Percentiles rank a stretch among this genome's conserved stretches.
Conservation (phyloP, 352 stramenopile genomes). For the Pythium aristosporum region DNA sequence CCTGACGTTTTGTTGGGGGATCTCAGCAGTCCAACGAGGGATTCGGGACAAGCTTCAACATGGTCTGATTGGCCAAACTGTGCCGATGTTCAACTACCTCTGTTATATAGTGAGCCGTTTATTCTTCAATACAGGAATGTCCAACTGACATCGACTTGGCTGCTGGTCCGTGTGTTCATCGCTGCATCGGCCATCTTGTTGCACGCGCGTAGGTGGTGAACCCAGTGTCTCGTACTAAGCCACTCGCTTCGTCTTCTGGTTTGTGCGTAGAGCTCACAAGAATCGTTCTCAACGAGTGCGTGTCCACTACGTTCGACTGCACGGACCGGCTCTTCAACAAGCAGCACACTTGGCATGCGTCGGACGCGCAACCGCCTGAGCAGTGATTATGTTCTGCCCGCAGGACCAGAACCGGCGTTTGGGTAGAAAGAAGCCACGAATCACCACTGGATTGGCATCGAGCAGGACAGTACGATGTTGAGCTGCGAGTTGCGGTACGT, state of each 20-base stretch:
- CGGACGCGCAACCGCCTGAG: constrained; percentile 53
- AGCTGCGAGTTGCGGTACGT: constrained; percentile 39
- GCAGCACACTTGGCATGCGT: constrained; percentile 57
- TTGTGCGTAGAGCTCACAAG: constrained; percentile 40
- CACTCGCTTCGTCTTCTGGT: constrained; percentile 26
- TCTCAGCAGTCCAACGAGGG: background rate
- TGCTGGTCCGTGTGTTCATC: background rate
- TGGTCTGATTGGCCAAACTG: constrained; percentile 26
- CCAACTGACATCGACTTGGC: background rate
- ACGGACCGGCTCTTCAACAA: constrained; percentile 47
- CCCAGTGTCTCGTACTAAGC: too few relatives aligned
- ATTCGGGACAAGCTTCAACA: constrained; percentile 16
- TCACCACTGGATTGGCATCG: constrained; percentile 43
- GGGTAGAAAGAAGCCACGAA: constrained; percentile 45
- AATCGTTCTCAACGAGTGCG: constrained; percentile 54
- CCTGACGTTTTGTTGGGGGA: too few relatives aligned
- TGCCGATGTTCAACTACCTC: constrained; percentile 16
- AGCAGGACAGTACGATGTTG: constrained; percentile 46
- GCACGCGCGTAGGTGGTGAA: too few relatives aligned
- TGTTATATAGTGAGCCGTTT: constrained; percentile 17
- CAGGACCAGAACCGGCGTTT: constrained; percentile 51
- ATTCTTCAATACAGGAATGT: background rate
- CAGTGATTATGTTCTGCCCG: constrained; percentile 38
- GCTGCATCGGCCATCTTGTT: background rate
- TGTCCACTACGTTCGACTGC: constrained; percentile 48